Evolutionary conservation across 2,329 filamentous ascomycete species (phyloP).

Genomic region (Fonsecaea monophora): DNA sequence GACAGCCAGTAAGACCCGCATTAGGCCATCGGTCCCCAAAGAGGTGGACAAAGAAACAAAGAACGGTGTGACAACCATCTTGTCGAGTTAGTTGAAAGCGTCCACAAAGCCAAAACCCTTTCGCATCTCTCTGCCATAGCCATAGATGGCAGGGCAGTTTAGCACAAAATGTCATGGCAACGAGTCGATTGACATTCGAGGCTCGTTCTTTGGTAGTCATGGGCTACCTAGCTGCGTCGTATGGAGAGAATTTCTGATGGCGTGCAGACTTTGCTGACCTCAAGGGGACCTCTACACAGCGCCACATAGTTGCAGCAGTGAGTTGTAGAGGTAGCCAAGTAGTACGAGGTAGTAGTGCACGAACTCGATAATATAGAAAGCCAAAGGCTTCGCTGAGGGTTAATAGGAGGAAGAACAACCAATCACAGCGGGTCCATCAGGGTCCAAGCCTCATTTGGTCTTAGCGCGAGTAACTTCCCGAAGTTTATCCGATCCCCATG

Average conservation of each 20-base stretch:
- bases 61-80: background rate
- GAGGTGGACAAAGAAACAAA: background rate
- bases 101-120: background rate
- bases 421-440: background rate
- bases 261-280: no score
- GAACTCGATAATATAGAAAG: no score
- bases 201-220: no score
- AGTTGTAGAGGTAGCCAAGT: no score
- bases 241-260: no score
- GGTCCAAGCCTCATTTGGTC: background rate
- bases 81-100: background rate
- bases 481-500: background rate
- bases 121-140: background rate
- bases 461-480: background rate
- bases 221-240: no score
- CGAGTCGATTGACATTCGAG: no score
- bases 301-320: no score
- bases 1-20: background rate
- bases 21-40: background rate
- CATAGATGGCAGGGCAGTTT: no score
- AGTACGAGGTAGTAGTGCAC: no score
- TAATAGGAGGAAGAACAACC: background rate
- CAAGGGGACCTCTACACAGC: no score
- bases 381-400: background rate
- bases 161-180: no score